These are phyloP conservation scores for Chlamydomonas eustigma DNA, from an alignment of 139 green algal species.

Conservation along the genomic window DNA sequence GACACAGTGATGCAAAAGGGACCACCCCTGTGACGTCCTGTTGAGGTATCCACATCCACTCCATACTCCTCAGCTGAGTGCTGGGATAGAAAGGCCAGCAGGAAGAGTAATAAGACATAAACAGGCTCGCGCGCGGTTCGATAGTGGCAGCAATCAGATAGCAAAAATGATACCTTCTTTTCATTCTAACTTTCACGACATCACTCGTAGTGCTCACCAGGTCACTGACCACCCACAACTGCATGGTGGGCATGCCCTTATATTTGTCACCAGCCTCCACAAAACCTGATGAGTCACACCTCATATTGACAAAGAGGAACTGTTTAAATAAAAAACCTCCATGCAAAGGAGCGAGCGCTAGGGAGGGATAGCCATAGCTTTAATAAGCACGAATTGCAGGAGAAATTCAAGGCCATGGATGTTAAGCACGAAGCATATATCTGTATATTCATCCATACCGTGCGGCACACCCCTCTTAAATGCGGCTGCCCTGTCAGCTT, in stretches of 20 bases:
- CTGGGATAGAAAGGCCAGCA: too few species aligned
- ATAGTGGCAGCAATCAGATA: too few species aligned
- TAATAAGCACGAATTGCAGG: too few species aligned
- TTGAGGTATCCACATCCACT: conserved; percentile 32
- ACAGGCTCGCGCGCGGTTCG: too few species aligned
- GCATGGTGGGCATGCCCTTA: conserved; percentile 54
- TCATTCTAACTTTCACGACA: background rate
- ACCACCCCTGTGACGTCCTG: conserved; percentile 67
- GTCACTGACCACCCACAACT: conserved; percentile 65
- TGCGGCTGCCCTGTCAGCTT: conserved; percentile 64
- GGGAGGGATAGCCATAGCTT: too few species aligned
- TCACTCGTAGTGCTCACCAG: conserved; percentile 46
- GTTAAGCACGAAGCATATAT: background rate
- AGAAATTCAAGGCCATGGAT: too few species aligned
- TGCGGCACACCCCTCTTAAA: conserved; percentile 78
- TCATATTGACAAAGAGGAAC: background rate
- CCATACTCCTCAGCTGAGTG: conserved; percentile 81
- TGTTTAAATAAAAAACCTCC: too few species aligned
- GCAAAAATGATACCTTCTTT: background rate
- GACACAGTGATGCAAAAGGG: conserved; percentile 70
- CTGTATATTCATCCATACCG: conserved; percentile 36
- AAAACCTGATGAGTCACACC: conserved; percentile 47
- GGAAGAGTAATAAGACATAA: too few species aligned
- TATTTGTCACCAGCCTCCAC: conserved; percentile 61
- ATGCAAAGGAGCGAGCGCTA: too few species aligned